Percentiles rank a stretch among this genome's conserved stretches.
These are phyloP conservation scores for Neurospora sp. DNA, from an alignment of 495 filamentous ascomycete genomes.

Conservation along the genomic window DNA sequence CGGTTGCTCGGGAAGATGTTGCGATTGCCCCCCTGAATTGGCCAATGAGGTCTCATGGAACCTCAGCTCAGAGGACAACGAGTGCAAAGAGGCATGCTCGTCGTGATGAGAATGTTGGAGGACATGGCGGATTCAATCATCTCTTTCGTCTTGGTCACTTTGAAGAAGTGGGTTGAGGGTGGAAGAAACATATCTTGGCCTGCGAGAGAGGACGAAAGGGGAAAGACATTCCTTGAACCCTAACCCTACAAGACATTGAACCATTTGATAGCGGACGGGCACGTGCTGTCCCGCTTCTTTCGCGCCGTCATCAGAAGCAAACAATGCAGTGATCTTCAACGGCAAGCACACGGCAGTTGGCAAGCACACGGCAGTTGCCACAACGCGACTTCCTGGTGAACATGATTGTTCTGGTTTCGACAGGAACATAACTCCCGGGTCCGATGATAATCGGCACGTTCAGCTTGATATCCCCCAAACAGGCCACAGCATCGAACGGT, in stretches of 20 bases:
- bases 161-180: neutral
- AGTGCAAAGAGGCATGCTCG: neutral
- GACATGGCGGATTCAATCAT: neutral
- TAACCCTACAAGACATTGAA: neutral
- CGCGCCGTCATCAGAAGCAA: conserved; percentile 13
- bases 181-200: neutral
- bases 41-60: neutral
- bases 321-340: neutral
- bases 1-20: neutral
- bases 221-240: neutral
- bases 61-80: neutral
- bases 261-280: neutral
- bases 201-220: neutral
- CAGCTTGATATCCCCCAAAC: too few relatives aligned
- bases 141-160: neutral
- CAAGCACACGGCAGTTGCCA: neutral
- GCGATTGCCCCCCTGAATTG: neutral
- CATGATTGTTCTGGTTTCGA: neutral
- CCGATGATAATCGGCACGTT: neutral
- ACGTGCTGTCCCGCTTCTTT: conserved; percentile 33
- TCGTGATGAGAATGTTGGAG: neutral
- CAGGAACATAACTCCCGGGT: neutral
- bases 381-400: neutral
- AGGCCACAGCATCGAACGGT: neutral
- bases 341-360: neutral